These are phyloP conservation scores for Excoecaria cochinchinensis DNA, from an alignment of 345 rosid genomes.

Conservation along the genomic window DNA sequence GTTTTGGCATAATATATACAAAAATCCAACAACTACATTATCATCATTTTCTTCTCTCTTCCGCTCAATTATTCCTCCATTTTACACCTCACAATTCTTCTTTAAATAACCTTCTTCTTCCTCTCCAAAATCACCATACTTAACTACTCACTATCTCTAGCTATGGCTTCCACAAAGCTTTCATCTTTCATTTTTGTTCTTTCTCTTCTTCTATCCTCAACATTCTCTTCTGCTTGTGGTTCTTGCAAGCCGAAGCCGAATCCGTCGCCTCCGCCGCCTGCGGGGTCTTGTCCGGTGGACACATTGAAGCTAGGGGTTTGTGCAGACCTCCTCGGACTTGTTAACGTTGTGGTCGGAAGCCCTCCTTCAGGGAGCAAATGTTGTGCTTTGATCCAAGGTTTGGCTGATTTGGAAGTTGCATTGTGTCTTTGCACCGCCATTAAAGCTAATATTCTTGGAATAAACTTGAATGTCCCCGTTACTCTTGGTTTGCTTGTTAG, in stretches of 20 bases:
- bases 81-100: conserved; percentile 39
- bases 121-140: not conserved
- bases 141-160: not conserved
- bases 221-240: conserved; percentile 31
- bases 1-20: conserved; percentile 25
- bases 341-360: conserved; percentile 29
- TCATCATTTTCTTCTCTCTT: conserved; percentile 31
- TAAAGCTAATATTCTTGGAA: conserved; percentile 57
- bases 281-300: conserved; percentile 40
- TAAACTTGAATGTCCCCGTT: conserved; percentile 41
- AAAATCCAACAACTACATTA: conserved; percentile 29
- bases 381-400: conserved; percentile 47
- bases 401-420: conserved; percentile 53
- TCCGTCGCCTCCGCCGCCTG: not conserved
- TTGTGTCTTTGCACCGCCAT: conserved; percentile 58
- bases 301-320: conserved; percentile 52
- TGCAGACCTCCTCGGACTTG: conserved; percentile 47
- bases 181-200: conserved; percentile 26
- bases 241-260: conserved; percentile 21
- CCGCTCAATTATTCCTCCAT: conserved; percentile 36
- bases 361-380: conserved; percentile 42
- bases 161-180: conserved; percentile 46
- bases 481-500: conserved; percentile 39
- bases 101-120: conserved; percentile 16
- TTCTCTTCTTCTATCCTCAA: conserved; percentile 34